Conservation (phyloP, 495 filamentous ascomycete genomes). For the Penicillium samsonianum region DNA sequence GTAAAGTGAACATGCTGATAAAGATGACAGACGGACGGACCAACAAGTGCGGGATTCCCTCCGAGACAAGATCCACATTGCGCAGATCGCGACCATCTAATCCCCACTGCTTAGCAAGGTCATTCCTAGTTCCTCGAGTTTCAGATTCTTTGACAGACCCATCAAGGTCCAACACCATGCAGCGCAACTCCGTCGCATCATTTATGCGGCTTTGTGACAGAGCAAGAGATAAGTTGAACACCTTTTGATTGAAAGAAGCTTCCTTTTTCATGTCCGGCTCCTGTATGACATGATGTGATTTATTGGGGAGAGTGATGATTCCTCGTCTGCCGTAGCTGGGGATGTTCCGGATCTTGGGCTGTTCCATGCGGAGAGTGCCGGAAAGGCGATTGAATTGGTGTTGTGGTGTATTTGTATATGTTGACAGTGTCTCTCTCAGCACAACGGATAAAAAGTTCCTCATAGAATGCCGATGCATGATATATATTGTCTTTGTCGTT, state of each 20-base stretch:
- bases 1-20: conserved; percentile 33
- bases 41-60: conserved; percentile 35
- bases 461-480: not conserved
- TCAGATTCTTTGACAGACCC: conserved; percentile 4
- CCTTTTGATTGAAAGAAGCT: conserved; percentile 19
- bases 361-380: not conserved
- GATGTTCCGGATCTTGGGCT: not conserved
- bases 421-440: not conserved
- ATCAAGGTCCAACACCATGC: conserved; percentile 17
- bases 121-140: conserved; percentile 23
- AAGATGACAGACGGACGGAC: conserved; percentile 32
- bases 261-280: conserved; percentile 8
- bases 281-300: conserved; percentile 4
- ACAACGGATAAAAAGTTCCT: not conserved
- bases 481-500: not conserved
- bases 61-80: conserved; percentile 30
- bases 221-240: conserved; percentile 22
- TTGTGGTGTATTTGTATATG: not conserved
- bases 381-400: not conserved
- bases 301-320: conserved; percentile 6
- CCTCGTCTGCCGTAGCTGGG: not conserved
- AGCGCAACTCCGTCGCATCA: conserved; percentile 21
- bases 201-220: conserved; percentile 28
- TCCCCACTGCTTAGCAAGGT: conserved; percentile 23
- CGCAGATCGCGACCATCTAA: conserved; percentile 32